Percentiles rank a stretch among this genome's conserved stretches.
phyloP scores from a whole-genome alignment of 352 stramenopile genomes.

The Pythium coloratum region DNA sequence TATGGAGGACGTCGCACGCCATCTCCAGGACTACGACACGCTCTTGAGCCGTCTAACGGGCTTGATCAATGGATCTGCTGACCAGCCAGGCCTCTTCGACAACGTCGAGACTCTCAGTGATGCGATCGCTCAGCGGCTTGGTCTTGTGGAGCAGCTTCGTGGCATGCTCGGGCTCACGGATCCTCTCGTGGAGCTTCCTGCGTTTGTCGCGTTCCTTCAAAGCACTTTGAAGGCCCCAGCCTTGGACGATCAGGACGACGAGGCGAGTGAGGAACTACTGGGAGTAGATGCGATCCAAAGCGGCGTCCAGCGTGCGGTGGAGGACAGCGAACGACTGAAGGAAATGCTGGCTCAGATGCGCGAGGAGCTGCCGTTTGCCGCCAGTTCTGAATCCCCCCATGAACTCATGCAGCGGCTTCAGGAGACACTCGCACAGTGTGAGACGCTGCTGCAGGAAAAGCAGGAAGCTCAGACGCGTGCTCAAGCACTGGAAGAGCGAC shows the following conservation, averaged over 20 bases:
- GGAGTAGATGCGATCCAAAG: conserved; percentile 3
- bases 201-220: conserved; percentile 28
- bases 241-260: neutral
- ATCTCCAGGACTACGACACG: conserved; percentile 67
- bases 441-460: conserved; percentile 10
- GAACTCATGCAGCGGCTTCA: conserved; percentile 44
- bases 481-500: conserved; percentile 21
- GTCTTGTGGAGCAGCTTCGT: conserved; percentile 33
- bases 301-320: conserved; percentile 9
- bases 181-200: conserved; percentile 33
- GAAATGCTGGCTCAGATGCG: conserved; percentile 10
- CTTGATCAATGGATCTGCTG: neutral
- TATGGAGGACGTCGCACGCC: conserved; percentile 51
- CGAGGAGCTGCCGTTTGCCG: conserved; percentile 33
- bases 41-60: conserved; percentile 38
- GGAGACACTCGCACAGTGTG: conserved; percentile 20
- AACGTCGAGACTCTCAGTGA: conserved; percentile 37
- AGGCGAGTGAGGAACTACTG: neutral
- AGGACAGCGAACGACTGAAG: neutral
- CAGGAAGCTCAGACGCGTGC: conserved; percentile 21
- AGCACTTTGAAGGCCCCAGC: conserved; percentile 13
- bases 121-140: conserved; percentile 40
- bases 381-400: conserved; percentile 27
- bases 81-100: neutral
- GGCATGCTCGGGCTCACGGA: conserved; percentile 34